Evolutionary conservation across 2,329 filamentous ascomycete genomes (phyloP).

Genomic region (Diaporthe eres): DNA sequence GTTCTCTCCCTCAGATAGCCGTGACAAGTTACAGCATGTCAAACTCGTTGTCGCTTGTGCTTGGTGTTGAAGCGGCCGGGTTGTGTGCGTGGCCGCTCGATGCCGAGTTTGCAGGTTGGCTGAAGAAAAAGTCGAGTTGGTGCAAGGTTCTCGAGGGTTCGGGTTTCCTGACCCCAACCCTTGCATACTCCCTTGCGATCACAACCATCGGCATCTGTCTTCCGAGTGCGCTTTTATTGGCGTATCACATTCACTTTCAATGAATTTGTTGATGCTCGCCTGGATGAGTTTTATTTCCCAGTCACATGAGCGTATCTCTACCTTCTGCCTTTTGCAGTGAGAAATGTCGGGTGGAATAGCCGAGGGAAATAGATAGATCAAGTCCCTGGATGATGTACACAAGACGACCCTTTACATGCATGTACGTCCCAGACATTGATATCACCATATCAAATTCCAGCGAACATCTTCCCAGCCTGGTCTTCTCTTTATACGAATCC

Average conservation of each 20-base stretch:
- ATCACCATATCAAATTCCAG: slow-evolving; percentile 16
- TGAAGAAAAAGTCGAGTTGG: neutral
- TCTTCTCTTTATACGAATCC: neutral
- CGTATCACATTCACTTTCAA: too few species aligned
- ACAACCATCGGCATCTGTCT: too few species aligned
- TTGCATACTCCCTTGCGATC: neutral
- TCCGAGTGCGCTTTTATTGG: too few species aligned
- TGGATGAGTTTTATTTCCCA: too few species aligned
- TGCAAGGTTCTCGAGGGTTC: neutral
- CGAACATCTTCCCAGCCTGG: slow-evolving; percentile 10
- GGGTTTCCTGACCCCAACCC: neutral
- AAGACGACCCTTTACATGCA: neutral
- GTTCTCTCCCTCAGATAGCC: neutral
- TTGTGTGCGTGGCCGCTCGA: neutral
- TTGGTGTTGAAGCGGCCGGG: neutral
- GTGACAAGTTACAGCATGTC: neutral
- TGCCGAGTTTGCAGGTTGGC: neutral
- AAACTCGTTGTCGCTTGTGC: neutral
- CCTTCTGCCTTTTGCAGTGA: too few species aligned
- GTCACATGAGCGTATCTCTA: too few species aligned
- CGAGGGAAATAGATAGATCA: too few species aligned
- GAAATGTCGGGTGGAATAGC: too few species aligned
- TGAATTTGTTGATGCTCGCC: too few species aligned
- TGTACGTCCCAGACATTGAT: neutral
- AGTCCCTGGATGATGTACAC: too few species aligned